Evolutionary conservation across 2,329 filamentous ascomycete species (phyloP).

Genomic region (Trichophaea hybrida): DNA sequence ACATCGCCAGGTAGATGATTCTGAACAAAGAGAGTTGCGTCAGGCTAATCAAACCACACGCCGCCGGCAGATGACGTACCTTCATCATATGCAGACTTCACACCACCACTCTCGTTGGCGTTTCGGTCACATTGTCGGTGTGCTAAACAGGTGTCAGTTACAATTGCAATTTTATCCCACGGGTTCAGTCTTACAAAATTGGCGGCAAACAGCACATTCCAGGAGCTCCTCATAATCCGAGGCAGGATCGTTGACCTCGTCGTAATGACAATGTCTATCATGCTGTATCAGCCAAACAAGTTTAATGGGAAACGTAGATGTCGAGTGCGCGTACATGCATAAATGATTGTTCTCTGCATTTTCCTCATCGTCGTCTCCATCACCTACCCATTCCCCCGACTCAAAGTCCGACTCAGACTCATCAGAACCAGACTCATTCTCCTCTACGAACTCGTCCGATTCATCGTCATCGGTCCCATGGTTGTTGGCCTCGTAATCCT

Average conservation of each 20-base stretch:
- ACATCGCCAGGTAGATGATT: constrained; percentile 48
- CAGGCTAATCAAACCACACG: constrained; percentile 5
- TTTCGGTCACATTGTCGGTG: constrained; percentile 80
- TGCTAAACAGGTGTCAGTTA: constrained; percentile 42
- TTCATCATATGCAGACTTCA: constrained; percentile 29
- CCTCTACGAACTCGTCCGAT: constrained; percentile 30
- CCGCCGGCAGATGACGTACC: constrained; percentile 4
- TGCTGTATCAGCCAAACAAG: constrained; percentile 1
- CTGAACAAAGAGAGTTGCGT: constrained; percentile 31
- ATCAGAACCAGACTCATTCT: constrained; percentile 26
- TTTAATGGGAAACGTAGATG: constrained; percentile 3
- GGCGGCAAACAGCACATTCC: constrained; percentile 60
- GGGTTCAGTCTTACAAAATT: constrained; percentile 53
- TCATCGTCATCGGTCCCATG: constrained; percentile 33
- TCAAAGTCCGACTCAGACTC: constrained; percentile 26
- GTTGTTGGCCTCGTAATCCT: constrained; percentile 30
- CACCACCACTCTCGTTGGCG: constrained; percentile 46
- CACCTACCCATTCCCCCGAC: constrained; percentile 31
- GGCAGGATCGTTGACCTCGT: constrained; percentile 67
- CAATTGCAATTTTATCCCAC: constrained; percentile 2
- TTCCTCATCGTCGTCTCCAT: constrained; percentile 32
- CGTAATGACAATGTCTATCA: constrained; percentile 64
- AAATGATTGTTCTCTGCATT: constrained; percentile 42
- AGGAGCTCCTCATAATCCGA: constrained; percentile 71
- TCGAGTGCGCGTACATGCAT: constrained; percentile 31